Base-by-base conservation (phyloP, 2,329 filamentous ascomycete species). In the Leptodontidium sp. region DNA sequence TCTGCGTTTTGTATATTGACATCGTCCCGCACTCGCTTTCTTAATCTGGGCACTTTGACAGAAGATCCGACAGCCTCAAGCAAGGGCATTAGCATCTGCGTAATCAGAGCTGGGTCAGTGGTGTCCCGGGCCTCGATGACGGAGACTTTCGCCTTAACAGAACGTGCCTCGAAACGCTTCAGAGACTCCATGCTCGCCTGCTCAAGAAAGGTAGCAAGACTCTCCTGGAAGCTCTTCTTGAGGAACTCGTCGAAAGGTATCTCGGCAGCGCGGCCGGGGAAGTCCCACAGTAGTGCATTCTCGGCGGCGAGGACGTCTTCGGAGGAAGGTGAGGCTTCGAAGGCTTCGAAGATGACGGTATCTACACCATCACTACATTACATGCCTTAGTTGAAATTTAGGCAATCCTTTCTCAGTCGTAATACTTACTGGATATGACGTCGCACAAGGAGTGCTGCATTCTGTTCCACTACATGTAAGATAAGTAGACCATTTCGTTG, bases 11-110 rank as follows among this genome's bases (percentile, higher is more conserved):
- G 75, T 75, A 87, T 84, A 14, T 82, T 82, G 0, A 91, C 84
- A n/a, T 91, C 88, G 61, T 92, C 90, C 0, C 87, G 82, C 0
- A 91, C 83, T 1, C 85, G 81, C 74, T 93, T 93, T 0, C 80
- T 80, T 1, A 91, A 73, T 0, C 80, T 40, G 0, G 79, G 73
- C 0, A 83, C 77, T 0, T 77, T 57, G 0, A 80, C 68, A 0
- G 78, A 68, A 0, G 75, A 70, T 0, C 90, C 90, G 7, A 85
- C 80, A 0, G 82, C 84, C 72, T 88, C 84, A 0, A 93, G 77
- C 0, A 92, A 75, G 0, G 87, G 83, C 79, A 91, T 86, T 9
- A 92, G 80, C 68, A 91, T 81, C 9, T 87, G 82, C 0, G 83
- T 86, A 2, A 93, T 83, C 2, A 92, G 77, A 0, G 83, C 80